Base-by-base conservation (phyloP, 345 rosid genomes). In the Ailanthus altissimus region DNA sequence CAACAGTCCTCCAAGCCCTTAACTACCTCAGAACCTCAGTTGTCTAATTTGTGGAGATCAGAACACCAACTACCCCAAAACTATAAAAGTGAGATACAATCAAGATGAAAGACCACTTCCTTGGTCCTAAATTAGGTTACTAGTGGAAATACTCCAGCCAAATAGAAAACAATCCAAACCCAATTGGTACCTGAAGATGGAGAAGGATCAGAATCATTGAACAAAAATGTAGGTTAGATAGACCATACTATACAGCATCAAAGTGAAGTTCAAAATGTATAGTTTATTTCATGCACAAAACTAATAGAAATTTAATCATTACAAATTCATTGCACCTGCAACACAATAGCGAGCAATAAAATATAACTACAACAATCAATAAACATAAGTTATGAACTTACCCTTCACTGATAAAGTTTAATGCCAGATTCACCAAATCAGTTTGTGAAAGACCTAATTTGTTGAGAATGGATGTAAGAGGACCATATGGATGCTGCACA, bases 341-440 rank as follows among this genome's bases (percentile, higher is more conserved):
- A 40, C 45, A 74, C 76, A 50, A 38, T 46, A 79, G 71, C 75
- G 74, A 67, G 54, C 73, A 76, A 69, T 63, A 45, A 76, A 80
- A 77, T 38, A 69, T 49, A 53, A 53, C 43, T 57, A 53, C 32
- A 49, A 53, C 36, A 51, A 40, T 72, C 26, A n/a, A n/a, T n/a
- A 16, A 62, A 66, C 67, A 56, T 43, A 66, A 72, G 23, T 21
- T 38, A 77, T 38, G 69, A 68, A 69, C 97, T 86, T 83, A 92
- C 97, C 97, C 97, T 88, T 90, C 92, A 81, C 92, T 86, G 76
- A 92, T 85, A 87, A 92, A 81, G 85, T 84, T 90, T 75, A 89
- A 78, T 16, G 97, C 97, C 90, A 92, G 75, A 78, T 89, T 80
- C 87, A 92, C 86, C 89, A 92, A 78, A 73, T 81, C 81, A 75